A percentile compares a stretch with the other conserved stretches of the same genome.
Conservation (phyloP, 169 alveolate genomes). For the Eimeria necatrix region DNA sequence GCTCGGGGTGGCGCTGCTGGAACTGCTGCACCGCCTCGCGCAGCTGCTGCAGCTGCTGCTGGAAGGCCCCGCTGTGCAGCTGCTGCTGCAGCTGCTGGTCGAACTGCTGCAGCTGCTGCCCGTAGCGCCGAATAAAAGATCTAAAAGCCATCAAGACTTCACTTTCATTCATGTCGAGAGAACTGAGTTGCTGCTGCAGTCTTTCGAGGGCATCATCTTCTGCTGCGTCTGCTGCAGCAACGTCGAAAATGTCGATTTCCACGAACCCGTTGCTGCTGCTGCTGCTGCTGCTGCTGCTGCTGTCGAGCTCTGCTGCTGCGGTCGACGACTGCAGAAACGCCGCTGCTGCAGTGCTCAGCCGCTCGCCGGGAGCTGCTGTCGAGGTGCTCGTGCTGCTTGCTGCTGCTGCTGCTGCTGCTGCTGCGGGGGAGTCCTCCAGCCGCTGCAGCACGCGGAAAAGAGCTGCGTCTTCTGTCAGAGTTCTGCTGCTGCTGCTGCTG, state of each 20-base stretch:
- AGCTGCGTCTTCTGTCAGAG: conserved; percentile 10
- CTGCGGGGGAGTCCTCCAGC: not conserved
- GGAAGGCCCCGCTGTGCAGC: conserved; percentile 2
- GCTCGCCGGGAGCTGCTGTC: not conserved
- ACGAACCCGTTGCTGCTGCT: not conserved
- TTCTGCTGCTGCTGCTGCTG: conserved; percentile 19
- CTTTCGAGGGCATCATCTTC: not conserved
- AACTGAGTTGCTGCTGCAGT: not conserved
- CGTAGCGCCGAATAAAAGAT: not conserved
- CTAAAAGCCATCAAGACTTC: conserved; percentile 24
- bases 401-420: conserved; percentile 24
- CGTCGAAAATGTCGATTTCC: not conserved
- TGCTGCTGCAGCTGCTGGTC: not conserved
- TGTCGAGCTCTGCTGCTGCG: not conserved
- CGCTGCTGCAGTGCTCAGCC: not conserved
- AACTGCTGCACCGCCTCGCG: conserved; percentile 11
- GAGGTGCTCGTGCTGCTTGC: conserved; percentile 42
- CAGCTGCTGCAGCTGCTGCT: conserved; percentile 4
- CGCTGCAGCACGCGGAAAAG: conserved; percentile 12
- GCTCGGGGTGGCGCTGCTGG: not conserved
- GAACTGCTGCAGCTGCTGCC: not conserved
- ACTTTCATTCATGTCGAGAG: not conserved
- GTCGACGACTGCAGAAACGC: not conserved
- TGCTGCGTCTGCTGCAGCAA: conserved; percentile 33
- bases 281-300: conserved; percentile 42